These are phyloP conservation scores for Aureobasidium sp. DNA, from an alignment of 2,329 filamentous ascomycete species.

Conservation along the genomic window DNA sequence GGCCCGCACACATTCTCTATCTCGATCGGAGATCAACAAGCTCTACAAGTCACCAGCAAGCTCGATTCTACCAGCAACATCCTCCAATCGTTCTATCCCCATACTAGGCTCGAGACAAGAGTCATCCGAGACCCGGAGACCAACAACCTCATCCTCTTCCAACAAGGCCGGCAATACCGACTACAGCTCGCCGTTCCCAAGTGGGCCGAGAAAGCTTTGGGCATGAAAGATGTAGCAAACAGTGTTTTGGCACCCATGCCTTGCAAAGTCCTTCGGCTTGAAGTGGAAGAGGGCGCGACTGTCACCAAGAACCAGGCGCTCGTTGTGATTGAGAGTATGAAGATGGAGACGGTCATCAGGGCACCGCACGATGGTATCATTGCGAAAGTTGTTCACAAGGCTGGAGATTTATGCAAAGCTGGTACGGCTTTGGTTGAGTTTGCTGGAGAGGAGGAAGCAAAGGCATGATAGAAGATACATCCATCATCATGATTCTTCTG, in stretches of 20 bases:
- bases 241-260: conserved; percentile 93
- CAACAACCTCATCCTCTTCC: conserved; percentile 61
- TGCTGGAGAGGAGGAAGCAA: conserved; percentile 23
- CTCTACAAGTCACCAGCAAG: conserved; percentile 40
- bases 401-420: conserved; percentile 41
- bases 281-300: conserved; percentile 71
- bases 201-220: conserved; percentile 85
- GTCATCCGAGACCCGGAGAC: conserved; percentile 58
- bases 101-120: conserved; percentile 71
- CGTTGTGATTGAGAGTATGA: conserved; percentile 59
- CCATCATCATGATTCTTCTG: neutral
- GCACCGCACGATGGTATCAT: conserved; percentile 44
- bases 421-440: conserved; percentile 43
- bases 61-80: conserved; percentile 40
- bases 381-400: conserved; percentile 42
- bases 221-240: conserved; percentile 70
- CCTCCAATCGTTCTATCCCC: conserved; percentile 71
- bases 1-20: conserved; percentile 46
- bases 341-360: conserved; percentile 51
- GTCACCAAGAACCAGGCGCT: conserved; percentile 83
- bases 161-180: conserved; percentile 53
- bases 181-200: conserved; percentile 53
- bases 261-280: conserved; percentile 87
- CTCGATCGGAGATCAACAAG: conserved; percentile 31
- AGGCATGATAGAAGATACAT: neutral